Base-by-base conservation (phyloP, 306 rosid species). In the Lathyrus sativus region DNA sequence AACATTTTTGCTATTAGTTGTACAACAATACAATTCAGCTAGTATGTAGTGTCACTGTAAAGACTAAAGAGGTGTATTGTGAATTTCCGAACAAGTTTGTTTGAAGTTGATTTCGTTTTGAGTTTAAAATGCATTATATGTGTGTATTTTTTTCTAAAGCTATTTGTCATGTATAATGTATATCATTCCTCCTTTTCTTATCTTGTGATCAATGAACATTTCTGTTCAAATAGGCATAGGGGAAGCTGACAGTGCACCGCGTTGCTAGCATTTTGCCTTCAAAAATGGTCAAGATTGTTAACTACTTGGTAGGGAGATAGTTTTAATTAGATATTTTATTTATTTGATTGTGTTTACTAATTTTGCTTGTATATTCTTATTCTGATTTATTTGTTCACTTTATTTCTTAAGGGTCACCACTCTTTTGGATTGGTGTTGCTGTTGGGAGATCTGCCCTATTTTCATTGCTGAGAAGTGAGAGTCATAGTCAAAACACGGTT, bases 361-460 rank as follows among this genome's bases (percentile, higher is more conserved):
- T 29, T 38, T 79, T 72, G 33, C 33, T 31, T 31, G 3, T 31
- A 55, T 26, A 11, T 54, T 58, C n/a, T 2, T 29, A 54, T 71
- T 75, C n/a, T 57, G 72, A 46, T 41, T 64, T 53, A 56, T 6
- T 42, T 80, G 3, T 58, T 79, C 35, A 33, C 73, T 56, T 31
- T 75, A 14, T 71, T 72, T 79, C 46, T 65, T 89, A 95, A 48
- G 98, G 96, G 58, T 86, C 98, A 10, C 98, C 96, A 50, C 87
- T 92, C 59, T 89, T 92, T 71, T 89, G 98, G 98, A 83, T 92
- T 43, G 96, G 91, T 3, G 89, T 88, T 61, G 98, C 96, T 62
- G 98, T 90, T 80, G 98, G 90, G 67, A 78, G 89, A 45, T 92
- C 98, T 43, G 96, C 91, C 29, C 70, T 92, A 5, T 92, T 92